Percentiles rank a stretch among this genome's conserved stretches.
Evolutionary conservation across 2,329 filamentous ascomycete species (phyloP).

Genomic region (Dactylellina parvicollis): DNA sequence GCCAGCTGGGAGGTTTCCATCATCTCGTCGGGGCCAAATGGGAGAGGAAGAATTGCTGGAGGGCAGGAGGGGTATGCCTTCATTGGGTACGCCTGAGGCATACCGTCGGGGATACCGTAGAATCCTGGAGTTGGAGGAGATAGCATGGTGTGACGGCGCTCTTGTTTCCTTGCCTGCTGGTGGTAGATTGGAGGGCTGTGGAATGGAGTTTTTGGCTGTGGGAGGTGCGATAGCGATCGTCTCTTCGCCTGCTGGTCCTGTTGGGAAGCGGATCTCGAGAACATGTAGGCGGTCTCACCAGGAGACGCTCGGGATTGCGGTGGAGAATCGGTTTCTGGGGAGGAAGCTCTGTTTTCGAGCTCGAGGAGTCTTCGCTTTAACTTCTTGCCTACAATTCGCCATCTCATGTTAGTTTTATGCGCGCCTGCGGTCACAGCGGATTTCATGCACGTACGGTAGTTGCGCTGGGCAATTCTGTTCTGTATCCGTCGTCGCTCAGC

Average conservation of each 20-base stretch:
- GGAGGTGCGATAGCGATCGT: slow-evolving; percentile 50
- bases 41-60: slow-evolving; percentile 50
- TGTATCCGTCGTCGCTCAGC: slow-evolving; percentile 75
- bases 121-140: slow-evolving; percentile 50
- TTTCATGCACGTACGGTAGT: slow-evolving; percentile 71
- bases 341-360: slow-evolving; percentile 77
- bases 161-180: slow-evolving; percentile 45
- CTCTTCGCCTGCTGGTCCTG: slow-evolving; percentile 43
- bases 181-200: slow-evolving; percentile 50
- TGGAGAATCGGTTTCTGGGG: slow-evolving; percentile 52
- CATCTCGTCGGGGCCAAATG: slow-evolving; percentile 45
- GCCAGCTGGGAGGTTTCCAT: slow-evolving; percentile 46
- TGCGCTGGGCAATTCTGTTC: slow-evolving; percentile 76
- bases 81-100: slow-evolving; percentile 52
- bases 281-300: slow-evolving; percentile 51
- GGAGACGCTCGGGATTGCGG: slow-evolving; percentile 52
- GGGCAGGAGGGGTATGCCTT: slow-evolving; percentile 51
- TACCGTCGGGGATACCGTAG: slow-evolving; percentile 39
- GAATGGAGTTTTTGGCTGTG: slow-evolving; percentile 51
- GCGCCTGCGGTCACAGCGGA: background rate
- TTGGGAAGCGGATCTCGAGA: slow-evolving; percentile 30
- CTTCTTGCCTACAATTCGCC: slow-evolving; percentile 77
- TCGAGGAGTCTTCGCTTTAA: slow-evolving; percentile 89
- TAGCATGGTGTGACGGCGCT: slow-evolving; percentile 51
- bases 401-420: slow-evolving; percentile 27